phyloP scores from a whole-genome alignment of 495 filamentous ascomycete genomes.

The Pseudoneurospora amorphoporcata region DNA sequence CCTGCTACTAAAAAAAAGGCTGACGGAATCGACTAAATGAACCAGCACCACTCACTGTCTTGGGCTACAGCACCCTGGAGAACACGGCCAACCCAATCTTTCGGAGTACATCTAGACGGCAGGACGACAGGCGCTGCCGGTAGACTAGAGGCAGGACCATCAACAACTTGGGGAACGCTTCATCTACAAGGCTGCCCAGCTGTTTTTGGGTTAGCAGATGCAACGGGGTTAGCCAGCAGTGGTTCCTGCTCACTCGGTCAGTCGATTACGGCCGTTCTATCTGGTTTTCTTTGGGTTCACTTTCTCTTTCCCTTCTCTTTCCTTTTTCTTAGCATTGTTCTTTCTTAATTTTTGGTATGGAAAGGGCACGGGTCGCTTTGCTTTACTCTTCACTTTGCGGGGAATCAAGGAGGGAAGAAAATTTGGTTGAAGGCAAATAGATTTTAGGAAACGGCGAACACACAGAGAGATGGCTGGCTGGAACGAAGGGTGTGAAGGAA shows the following conservation, averaged over 20 bases:
- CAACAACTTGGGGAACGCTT: background rate
- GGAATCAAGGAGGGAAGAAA: background rate
- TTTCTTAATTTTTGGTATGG: background rate
- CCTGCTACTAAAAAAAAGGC: background rate
- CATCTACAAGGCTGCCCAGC: background rate
- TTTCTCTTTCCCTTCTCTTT: background rate
- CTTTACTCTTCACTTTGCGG: background rate
- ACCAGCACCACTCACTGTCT: background rate
- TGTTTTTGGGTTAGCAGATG: background rate
- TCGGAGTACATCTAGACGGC: background rate
- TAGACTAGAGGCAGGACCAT: background rate
- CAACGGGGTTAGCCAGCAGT: background rate
- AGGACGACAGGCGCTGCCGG: background rate
- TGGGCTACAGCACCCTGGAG: background rate
- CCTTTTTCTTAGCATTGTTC: background rate
- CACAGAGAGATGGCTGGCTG: background rate
- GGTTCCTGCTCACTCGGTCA: background rate
- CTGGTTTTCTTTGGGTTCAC: background rate
- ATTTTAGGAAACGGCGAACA: background rate
- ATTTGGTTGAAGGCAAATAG: background rate
- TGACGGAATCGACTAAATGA: background rate
- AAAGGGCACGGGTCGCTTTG: background rate
- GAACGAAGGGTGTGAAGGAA: background rate
- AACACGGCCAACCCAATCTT: background rate
- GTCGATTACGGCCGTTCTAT: background rate